phyloP scores from a whole-genome alignment of 495 filamentous ascomycete species.

The Penicillium argentinense region DNA sequence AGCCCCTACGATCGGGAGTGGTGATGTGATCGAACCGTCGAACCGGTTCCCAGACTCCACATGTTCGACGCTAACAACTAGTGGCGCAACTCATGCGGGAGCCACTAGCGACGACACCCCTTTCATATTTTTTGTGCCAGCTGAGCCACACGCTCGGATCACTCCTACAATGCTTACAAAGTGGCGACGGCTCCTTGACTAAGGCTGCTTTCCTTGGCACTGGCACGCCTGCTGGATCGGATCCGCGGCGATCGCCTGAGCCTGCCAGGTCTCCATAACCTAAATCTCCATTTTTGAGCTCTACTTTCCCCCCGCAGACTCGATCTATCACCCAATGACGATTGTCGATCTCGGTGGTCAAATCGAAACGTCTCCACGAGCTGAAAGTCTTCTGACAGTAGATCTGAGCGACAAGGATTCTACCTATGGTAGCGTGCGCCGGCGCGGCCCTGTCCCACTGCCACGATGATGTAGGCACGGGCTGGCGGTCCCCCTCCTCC shows the following conservation, averaged over 20 bases:
- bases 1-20: constrained; percentile 5
- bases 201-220: background rate
- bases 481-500: background rate
- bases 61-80: constrained; percentile 20
- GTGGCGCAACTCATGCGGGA: constrained; percentile 6
- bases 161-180: background rate
- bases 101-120: constrained; percentile 4
- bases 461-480: constrained; percentile 11
- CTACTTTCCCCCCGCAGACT: no score
- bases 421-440: background rate
- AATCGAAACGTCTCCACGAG: constrained; percentile 6
- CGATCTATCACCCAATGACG: background rate
- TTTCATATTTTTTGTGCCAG: constrained; percentile 11
- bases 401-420: constrained; percentile 1
- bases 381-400: constrained; percentile 1
- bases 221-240: background rate
- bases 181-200: background rate
- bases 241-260: background rate
- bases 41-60: constrained; percentile 14
- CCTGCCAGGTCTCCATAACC: constrained; percentile 1
- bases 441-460: background rate
- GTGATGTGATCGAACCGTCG: constrained; percentile 7
- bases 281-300: constrained; percentile 5
- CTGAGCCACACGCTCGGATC: constrained; percentile 25
- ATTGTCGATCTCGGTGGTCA: background rate